Conservation (phyloP, 768 basidiomycete species). For the Lactarius sp. region DNA sequence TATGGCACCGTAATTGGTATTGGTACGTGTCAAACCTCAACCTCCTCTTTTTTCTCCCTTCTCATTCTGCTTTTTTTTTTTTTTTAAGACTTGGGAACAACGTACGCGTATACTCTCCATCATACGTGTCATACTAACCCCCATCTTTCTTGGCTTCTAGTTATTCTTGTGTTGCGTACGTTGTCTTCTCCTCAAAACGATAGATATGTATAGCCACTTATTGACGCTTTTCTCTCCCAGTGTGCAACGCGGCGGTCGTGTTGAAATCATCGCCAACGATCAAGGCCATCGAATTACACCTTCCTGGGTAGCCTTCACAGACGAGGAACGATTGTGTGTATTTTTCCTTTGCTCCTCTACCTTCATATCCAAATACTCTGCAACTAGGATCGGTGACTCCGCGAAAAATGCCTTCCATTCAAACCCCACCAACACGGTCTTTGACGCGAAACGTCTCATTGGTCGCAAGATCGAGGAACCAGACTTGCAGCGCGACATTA, state of each 20-base stretch:
- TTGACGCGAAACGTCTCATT: slow-evolving; percentile 94
- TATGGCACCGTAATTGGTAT: slow-evolving; percentile 95
- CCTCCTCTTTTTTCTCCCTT: not conserved
- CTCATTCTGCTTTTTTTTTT: not conserved
- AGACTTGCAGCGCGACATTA: slow-evolving; percentile 77
- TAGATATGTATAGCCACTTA: slow-evolving; percentile 34
- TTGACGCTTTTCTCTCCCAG: slow-evolving; percentile 15
- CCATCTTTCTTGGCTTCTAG: slow-evolving; percentile 36
- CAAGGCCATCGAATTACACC: slow-evolving; percentile 62
- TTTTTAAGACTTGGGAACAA: slow-evolving; percentile 80
- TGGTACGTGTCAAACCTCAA: slow-evolving; percentile 41
- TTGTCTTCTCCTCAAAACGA: slow-evolving; percentile 17
- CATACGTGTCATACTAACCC: slow-evolving; percentile 27
- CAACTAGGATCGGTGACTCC: slow-evolving; percentile 72
- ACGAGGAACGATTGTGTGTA: slow-evolving; percentile 49
- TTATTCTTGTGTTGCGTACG: slow-evolving; percentile 94
- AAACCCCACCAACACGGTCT: slow-evolving; percentile 91
- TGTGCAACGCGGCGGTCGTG: slow-evolving; percentile 43
- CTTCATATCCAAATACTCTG: not conserved
- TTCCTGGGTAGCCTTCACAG: slow-evolving; percentile 57
- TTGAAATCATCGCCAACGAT: slow-evolving; percentile 54
- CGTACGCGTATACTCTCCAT: slow-evolving; percentile 40
- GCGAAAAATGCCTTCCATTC: slow-evolving; percentile 95
- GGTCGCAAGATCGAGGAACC: slow-evolving; percentile 79
- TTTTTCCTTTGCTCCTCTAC: not conserved